These are phyloP conservation scores for Closterium sp. DNA, from an alignment of 139 green algal species.

Conservation along the genomic window DNA sequence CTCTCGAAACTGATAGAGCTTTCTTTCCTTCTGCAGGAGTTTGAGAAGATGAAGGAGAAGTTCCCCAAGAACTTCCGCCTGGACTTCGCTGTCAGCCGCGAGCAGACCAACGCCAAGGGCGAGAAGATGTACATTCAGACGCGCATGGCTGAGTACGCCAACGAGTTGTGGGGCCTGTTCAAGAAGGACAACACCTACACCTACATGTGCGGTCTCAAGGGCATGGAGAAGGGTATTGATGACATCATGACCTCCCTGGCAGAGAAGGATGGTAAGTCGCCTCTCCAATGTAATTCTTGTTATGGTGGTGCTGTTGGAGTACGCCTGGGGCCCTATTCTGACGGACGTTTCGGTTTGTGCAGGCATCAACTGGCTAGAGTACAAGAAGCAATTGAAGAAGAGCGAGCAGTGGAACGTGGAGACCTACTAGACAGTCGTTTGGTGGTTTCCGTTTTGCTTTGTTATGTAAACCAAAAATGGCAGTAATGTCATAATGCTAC, in stretches of 20 bases:
- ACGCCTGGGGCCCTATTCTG: not conserved
- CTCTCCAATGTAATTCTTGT: not conserved
- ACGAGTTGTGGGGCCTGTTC: conserved; percentile 52
- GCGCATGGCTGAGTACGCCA: conserved; percentile 53
- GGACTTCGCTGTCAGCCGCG: conserved; percentile 49
- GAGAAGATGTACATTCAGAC: conserved; percentile 60
- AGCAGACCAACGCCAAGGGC: conserved; percentile 52
- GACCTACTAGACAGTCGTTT: conserved; percentile 40
- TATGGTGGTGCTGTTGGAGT: not conserved
- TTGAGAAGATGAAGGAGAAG: conserved; percentile 58
- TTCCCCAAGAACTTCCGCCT: conserved; percentile 54
- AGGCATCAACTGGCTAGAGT: conserved; percentile 50
- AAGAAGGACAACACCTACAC: conserved; percentile 56
- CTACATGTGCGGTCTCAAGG: conserved; percentile 56
- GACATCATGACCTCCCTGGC: conserved; percentile 52
- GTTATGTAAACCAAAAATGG: not conserved
- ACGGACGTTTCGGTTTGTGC: conserved; percentile 2
- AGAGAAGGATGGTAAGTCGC: conserved; percentile 47
- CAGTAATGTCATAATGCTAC: not conserved
- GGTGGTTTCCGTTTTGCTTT: not conserved
- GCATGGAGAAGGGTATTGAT: conserved; percentile 58
- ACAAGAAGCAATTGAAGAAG: conserved; percentile 58
- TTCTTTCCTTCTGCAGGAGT: conserved; percentile 38
- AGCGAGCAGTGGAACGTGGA: conserved; percentile 53
- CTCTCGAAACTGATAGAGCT: too few relatives aligned